Evolutionary conservation across 306 rosid species (phyloP).

Genomic region (Begonia fuchsioides): DNA sequence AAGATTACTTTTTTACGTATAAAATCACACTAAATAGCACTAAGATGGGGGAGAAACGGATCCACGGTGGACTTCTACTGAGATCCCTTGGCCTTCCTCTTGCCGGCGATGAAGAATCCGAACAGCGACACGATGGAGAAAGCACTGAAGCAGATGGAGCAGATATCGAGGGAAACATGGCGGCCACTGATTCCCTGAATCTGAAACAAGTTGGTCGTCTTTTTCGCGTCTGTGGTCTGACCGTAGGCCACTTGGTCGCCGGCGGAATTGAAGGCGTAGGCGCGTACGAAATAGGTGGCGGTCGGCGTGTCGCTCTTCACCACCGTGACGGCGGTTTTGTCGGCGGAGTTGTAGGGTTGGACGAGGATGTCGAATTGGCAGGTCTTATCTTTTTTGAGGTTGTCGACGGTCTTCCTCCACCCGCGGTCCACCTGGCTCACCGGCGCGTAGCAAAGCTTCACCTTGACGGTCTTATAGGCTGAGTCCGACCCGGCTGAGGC

Average conservation of each 20-base stretch:
- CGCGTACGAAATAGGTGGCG: slow-evolving; percentile 10
- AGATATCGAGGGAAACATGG: slow-evolving; percentile 58
- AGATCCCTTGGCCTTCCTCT: slow-evolving; percentile 31
- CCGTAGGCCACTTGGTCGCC: slow-evolving; percentile 8
- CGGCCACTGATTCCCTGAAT: slow-evolving; percentile 33
- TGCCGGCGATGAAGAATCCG: slow-evolving; percentile 51
- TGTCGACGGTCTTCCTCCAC: slow-evolving; percentile 8
- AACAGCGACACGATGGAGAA: slow-evolving; percentile 57
- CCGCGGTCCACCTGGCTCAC: slow-evolving; percentile 7
- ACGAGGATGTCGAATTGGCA: slow-evolving; percentile 9
- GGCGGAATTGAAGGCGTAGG: slow-evolving; percentile 7
- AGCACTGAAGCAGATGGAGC: slow-evolving; percentile 60
- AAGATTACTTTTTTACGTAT: not conserved
- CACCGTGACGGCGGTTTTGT: slow-evolving; percentile 1
- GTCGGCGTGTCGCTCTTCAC: slow-evolving; percentile 5
- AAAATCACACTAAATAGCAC: not conserved
- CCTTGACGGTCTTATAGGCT: slow-evolving; percentile 5
- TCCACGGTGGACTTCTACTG: not conserved
- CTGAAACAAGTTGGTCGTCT: slow-evolving; percentile 5
- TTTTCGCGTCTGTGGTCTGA: slow-evolving; percentile 2
- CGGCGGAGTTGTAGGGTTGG: not conserved
- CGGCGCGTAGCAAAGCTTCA: slow-evolving; percentile 10
- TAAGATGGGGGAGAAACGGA: not conserved
- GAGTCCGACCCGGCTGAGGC: not conserved
- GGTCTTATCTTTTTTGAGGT: slow-evolving; percentile 5